A percentile compares a stretch with the other conserved stretches of the same genome.
These are phyloP conservation scores for Zymoseptoria tritici DNA, from an alignment of 2,329 filamentous ascomycete genomes.

Conservation along the genomic window DNA sequence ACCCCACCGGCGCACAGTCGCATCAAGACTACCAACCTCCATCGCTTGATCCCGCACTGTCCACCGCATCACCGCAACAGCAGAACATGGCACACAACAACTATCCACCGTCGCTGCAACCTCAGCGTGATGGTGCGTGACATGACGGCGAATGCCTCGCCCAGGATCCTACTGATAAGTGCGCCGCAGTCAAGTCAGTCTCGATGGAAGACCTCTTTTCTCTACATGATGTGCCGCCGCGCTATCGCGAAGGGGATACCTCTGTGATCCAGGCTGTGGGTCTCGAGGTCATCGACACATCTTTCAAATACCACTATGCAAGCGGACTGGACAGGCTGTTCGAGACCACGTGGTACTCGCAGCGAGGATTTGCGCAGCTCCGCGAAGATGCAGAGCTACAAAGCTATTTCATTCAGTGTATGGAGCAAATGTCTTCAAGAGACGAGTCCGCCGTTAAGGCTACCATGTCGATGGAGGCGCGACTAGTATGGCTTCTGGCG, in stretches of 20 bases:
- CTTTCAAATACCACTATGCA: constrained; percentile 72
- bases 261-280: constrained; percentile 37
- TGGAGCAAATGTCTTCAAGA: constrained; percentile 35
- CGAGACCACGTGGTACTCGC: constrained; percentile 75
- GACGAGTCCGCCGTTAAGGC: constrained; percentile 14
- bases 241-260: constrained; percentile 14
- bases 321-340: constrained; percentile 67
- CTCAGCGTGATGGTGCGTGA: constrained; percentile 24
- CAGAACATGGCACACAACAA: constrained; percentile 19
- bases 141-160: background rate
- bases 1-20: background rate
- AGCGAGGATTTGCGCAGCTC: constrained; percentile 46
- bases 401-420: constrained; percentile 59
- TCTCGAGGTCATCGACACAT: constrained; percentile 61
- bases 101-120: constrained; percentile 19
- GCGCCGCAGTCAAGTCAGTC: constrained; percentile 36
- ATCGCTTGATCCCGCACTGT: constrained; percentile 61
- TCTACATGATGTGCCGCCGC: constrained; percentile 53
- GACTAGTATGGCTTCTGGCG: constrained; percentile 54
- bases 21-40: constrained; percentile 14
- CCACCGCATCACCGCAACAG: constrained; percentile 24
- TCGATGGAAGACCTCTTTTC: constrained; percentile 66
- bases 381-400: constrained; percentile 52
- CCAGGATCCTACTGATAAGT: constrained; percentile 7
- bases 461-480: constrained; percentile 48